phyloP scores from a whole-genome alignment of 108 stramenopile species.

The Cyclotella sp. region DNA sequence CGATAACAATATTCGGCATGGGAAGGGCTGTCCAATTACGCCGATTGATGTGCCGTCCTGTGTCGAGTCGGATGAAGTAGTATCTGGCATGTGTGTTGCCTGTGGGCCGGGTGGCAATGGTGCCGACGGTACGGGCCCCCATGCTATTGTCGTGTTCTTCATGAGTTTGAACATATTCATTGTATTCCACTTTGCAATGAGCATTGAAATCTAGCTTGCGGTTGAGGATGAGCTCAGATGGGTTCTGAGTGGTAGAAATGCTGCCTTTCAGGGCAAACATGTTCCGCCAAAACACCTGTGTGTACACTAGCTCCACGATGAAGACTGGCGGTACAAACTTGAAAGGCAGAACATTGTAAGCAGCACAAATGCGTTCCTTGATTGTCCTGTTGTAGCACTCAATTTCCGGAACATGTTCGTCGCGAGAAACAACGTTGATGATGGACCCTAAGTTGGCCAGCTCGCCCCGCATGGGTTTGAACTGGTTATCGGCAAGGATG shows the following conservation, averaged over 20 bases:
- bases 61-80: not conserved
- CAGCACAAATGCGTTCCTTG: not conserved
- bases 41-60: not conserved
- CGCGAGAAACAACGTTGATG: too few relatives aligned
- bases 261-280: too few relatives aligned
- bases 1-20: not conserved
- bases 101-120: not conserved
- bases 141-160: conserved; percentile 46
- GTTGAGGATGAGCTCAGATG: too few relatives aligned
- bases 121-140: conserved; percentile 14
- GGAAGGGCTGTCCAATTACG: not conserved
- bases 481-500: too few relatives aligned
- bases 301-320: not conserved
- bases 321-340: too few relatives aligned
- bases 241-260: not conserved
- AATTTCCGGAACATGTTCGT: too few relatives aligned
- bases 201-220: too few relatives aligned
- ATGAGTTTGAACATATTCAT: conserved; percentile 22
- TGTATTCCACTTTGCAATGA: too few relatives aligned
- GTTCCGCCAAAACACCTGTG: not conserved
- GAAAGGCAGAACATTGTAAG: not conserved
- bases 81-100: not conserved
- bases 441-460: too few relatives aligned
- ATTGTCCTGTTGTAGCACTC: too few relatives aligned
- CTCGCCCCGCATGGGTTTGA: too few relatives aligned